Conservation (phyloP, 192 early-diverging fungal genomes). For the Coemansia sp. region DNA sequence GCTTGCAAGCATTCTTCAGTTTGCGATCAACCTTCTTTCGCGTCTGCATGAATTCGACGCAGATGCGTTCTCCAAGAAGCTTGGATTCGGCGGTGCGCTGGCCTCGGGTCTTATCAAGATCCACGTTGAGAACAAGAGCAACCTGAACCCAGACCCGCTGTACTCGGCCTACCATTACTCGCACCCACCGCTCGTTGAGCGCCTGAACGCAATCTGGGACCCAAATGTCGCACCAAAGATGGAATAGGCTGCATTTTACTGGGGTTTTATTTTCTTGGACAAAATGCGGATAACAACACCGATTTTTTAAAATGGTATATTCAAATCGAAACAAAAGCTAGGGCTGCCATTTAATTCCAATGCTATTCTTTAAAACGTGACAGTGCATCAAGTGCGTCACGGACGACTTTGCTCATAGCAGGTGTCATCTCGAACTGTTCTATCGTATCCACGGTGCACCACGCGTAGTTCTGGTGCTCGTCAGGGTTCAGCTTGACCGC, state of each 20-base stretch:
- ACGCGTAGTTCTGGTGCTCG: slow-evolving; percentile 43
- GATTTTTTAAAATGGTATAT: background rate
- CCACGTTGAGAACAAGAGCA: slow-evolving; percentile 84
- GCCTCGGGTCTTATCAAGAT: slow-evolving; percentile 84
- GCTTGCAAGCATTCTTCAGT: slow-evolving; percentile 70
- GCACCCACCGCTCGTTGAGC: slow-evolving; percentile 89
- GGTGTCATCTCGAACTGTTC: slow-evolving; percentile 39
- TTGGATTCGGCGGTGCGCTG: slow-evolving; percentile 75
- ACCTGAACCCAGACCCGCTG: slow-evolving; percentile 81
- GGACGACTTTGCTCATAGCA: slow-evolving; percentile 36
- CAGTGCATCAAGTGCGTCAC: slow-evolving; percentile 18
- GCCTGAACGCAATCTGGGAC: slow-evolving; percentile 65
- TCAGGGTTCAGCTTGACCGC: slow-evolving; percentile 20
- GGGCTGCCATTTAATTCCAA: no score
- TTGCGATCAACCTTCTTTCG: slow-evolving; percentile 77
- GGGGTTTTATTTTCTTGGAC: background rate
- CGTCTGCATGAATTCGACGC: slow-evolving; percentile 92
- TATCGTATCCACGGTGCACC: slow-evolving; percentile 29
- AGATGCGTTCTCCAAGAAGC: slow-evolving; percentile 82
- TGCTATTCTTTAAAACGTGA: background rate
- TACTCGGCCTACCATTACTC: slow-evolving; percentile 91
- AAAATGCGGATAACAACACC: background rate
- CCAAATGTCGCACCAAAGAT: slow-evolving; percentile 53
- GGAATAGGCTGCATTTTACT: slow-evolving; percentile 25
- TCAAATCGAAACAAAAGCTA: slow-evolving; percentile 1